Evolutionary conservation across 768 basidiomycete genomes (phyloP).

Genomic region (Lepiota brunneoincarnata): DNA sequence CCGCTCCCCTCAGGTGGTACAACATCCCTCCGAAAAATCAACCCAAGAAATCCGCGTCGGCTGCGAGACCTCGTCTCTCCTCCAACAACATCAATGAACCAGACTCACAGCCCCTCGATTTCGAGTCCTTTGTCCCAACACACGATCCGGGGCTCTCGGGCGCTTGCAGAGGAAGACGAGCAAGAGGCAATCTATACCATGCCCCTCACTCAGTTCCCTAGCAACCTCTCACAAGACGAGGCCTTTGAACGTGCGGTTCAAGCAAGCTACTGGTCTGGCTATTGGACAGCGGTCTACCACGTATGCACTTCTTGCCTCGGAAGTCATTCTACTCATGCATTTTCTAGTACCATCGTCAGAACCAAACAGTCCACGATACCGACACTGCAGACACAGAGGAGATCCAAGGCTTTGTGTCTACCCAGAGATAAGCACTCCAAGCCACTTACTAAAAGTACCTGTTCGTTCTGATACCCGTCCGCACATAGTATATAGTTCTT

Average conservation of each 20-base stretch:
- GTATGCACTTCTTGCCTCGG: constrained; percentile 36
- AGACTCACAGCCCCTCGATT: constrained; percentile 65
- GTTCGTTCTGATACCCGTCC: neutral
- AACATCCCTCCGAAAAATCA: constrained; percentile 50
- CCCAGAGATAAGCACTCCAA: constrained; percentile 32
- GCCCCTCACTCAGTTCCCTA: neutral
- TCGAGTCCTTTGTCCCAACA: constrained; percentile 66
- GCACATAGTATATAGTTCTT: constrained; percentile 6
- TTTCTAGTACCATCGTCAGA: constrained; percentile 7
- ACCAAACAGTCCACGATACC: constrained; percentile 6
- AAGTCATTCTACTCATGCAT: neutral
- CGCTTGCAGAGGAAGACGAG: constrained; percentile 12
- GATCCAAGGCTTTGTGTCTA: constrained; percentile 31
- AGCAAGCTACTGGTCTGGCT: constrained; percentile 86
- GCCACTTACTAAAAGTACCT: neutral
- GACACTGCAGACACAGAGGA: constrained; percentile 27
- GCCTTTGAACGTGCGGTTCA: constrained; percentile 72
- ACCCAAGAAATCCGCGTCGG: constrained; percentile 20
- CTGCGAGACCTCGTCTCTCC: neutral
- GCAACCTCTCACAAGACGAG: constrained; percentile 49
- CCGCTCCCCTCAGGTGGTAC: constrained; percentile 66
- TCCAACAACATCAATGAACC: constrained; percentile 27
- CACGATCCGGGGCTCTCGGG: constrained; percentile 62
- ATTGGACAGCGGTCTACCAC: constrained; percentile 86
- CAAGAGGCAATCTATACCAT: neutral